These are phyloP conservation scores for Mycena venus DNA, from an alignment of 768 basidiomycete genomes.

Conservation along the genomic window DNA sequence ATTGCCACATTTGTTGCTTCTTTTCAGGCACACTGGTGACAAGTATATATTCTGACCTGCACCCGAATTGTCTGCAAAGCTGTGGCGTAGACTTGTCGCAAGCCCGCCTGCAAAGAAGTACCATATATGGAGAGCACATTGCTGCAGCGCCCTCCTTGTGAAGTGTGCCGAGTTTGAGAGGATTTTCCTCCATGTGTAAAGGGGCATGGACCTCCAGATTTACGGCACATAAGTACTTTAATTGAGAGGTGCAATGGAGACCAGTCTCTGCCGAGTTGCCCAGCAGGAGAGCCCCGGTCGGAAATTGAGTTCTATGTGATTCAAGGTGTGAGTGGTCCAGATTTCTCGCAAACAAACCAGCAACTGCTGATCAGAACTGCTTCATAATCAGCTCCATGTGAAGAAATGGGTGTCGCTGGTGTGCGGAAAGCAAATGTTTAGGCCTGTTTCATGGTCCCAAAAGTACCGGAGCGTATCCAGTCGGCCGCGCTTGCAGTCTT, in stretches of 20 bases:
- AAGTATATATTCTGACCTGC: neutral
- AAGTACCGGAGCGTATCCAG: constrained; percentile 35
- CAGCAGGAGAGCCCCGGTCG: constrained; percentile 24
- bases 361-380: constrained; percentile 31
- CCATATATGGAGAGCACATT: constrained; percentile 5
- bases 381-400: too few species aligned
- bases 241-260: constrained; percentile 23
- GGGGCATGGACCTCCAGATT: constrained; percentile 29
- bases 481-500: constrained; percentile 13
- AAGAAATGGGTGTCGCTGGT: neutral
- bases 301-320: constrained; percentile 41
- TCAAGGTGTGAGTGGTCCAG: constrained; percentile 33
- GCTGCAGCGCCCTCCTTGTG: constrained; percentile 11
- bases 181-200: neutral
- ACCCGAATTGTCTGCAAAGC: constrained; percentile 2
- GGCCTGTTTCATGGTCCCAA: constrained; percentile 16
- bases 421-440: constrained; percentile 27
- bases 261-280: constrained; percentile 5
- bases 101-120: neutral
- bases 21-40: too few species aligned
- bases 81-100: too few species aligned
- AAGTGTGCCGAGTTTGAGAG: constrained; percentile 20
- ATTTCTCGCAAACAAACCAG: constrained; percentile 34
- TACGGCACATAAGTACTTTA: constrained; percentile 34
- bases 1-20: too few species aligned